phyloP scores from a whole-genome alignment of 208 protist genomes.

The Acanthamoeba royreba region DNA sequence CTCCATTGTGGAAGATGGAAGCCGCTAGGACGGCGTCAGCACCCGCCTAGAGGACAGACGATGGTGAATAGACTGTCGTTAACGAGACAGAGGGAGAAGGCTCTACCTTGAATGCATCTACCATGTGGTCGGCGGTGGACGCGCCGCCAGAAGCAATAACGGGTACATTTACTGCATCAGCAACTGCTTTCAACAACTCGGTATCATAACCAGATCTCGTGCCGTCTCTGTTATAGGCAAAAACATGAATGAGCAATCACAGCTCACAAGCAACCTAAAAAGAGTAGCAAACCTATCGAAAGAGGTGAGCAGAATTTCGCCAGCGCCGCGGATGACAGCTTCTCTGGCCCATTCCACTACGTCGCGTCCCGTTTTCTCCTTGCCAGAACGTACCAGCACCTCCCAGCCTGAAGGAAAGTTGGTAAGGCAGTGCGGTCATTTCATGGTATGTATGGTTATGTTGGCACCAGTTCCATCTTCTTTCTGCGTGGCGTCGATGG shows the following conservation, averaged over 20 bases:
- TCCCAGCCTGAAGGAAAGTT: slow-evolving; percentile 9
- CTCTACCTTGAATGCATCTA: slow-evolving; percentile 24
- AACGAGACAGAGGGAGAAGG: not conserved
- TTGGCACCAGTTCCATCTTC: not conserved
- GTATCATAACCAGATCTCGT: slow-evolving; percentile 54
- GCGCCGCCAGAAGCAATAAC: slow-evolving; percentile 53
- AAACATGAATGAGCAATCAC: not conserved
- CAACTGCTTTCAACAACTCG: slow-evolving; percentile 41
- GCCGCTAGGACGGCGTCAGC: slow-evolving; percentile 62
- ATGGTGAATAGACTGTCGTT: not conserved
- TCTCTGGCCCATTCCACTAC: slow-evolving; percentile 51
- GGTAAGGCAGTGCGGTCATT: not conserved
- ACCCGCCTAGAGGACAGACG: slow-evolving; percentile 13
- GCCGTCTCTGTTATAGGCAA: not conserved
- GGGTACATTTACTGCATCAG: slow-evolving; percentile 50
- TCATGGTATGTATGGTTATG: not conserved
- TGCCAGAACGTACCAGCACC: slow-evolving; percentile 47
- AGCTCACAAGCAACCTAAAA: not conserved
- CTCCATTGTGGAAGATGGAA: slow-evolving; percentile 60
- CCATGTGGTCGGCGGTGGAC: slow-evolving; percentile 28
- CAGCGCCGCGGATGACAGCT: slow-evolving; percentile 47
- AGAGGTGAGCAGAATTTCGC: slow-evolving; percentile 59
- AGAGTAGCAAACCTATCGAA: slow-evolving; percentile 28
- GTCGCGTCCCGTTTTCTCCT: slow-evolving; percentile 48
- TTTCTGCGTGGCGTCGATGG: slow-evolving; percentile 50